Percentiles rank a stretch among this genome's conserved stretches.
These are phyloP conservation scores for Ambispora gerdemannii DNA, from an alignment of 192 early-diverging fungal species.

Conservation along the genomic window DNA sequence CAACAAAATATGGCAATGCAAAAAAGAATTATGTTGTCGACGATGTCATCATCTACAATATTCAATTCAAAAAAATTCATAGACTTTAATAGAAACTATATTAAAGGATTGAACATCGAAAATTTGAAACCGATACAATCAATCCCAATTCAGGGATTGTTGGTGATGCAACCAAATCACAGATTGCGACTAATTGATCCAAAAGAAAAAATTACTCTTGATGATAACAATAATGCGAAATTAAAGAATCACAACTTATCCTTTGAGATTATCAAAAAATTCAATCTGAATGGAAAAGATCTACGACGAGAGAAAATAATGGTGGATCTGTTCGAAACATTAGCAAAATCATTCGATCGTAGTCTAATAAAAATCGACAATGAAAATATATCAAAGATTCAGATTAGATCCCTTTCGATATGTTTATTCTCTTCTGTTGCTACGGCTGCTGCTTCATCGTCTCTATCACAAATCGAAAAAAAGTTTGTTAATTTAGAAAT, in stretches of 20 bases:
- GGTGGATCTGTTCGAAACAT: constrained; percentile 36
- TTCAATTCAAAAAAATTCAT: too few species aligned
- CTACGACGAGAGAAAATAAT: constrained; percentile 23
- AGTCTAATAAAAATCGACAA: constrained; percentile 27
- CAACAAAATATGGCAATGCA: constrained; percentile 33
- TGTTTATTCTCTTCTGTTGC: too few species aligned
- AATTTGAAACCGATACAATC: constrained; percentile 35
- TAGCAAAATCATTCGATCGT: constrained; percentile 34
- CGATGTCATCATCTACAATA: too few species aligned
- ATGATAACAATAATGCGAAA: constrained; percentile 32
- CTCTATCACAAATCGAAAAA: constrained; percentile 33
- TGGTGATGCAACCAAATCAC: constrained; percentile 42
- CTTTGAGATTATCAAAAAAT: constrained; percentile 11
- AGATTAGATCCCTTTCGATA: constrained; percentile 28
- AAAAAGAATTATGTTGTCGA: constrained; percentile 30
- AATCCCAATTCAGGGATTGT: constrained; percentile 45
- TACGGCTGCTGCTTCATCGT: too few species aligned
- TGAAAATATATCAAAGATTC: constrained; percentile 3
- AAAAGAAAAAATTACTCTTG: constrained; percentile 23
- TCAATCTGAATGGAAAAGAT: neutral
- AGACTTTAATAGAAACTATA: too few species aligned
- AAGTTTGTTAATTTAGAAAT: constrained; percentile 32
- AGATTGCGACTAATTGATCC: constrained; percentile 42
- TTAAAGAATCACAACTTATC: neutral
- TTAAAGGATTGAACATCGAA: constrained; percentile 13